Base-by-base conservation (phyloP, 2,329 filamentous ascomycete genomes). In the Pezicula neosporulosa region DNA sequence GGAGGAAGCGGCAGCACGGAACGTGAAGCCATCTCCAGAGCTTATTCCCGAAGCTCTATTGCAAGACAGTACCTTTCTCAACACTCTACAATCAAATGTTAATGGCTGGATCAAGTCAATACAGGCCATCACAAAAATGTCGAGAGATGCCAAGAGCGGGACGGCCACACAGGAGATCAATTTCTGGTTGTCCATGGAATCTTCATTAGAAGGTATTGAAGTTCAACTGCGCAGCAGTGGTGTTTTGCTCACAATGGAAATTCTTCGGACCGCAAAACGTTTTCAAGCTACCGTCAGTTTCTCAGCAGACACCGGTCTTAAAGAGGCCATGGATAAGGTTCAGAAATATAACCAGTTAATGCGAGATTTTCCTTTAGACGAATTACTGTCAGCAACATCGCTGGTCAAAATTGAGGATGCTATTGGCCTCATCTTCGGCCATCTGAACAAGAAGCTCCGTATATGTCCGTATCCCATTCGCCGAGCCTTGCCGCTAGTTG, bases 31-130 rank as follows among this genome's bases (percentile, higher is more conserved):
- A 1, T 83, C 86, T 0, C 82, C 92, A 41, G 90, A 97, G 41
- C 72, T 90, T 55, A 89, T 99, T 44, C 87, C 90, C 2, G 64
- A 81, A 8, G 72, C 81, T 10, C 79, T 95, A n/a, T 76, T 97
- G 33, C 85, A 90, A 52, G 94, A 97, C 70, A 96, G 90, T 63
- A 84, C 85, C 10, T 95, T 99, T 60, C 85, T 97, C 63, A 99
- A 99, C 71, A 91, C 87, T 61, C 77, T 99, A 36, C 94, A 97
- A 68, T 87, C 89, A 47, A 94, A 87, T 45, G 94, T 97, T 54
- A 99, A 97, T 69, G 86, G 87, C 56, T 99, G 94, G 94, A 99
- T 99, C 73, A 96, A 96, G 73, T 96, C 93, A 10, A 99, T 99
- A 58, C 93, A 97, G 68, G 87, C 87, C 44, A 95, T 97, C 61